Evolutionary conservation across 1,284 basidiomycete genomes (phyloP), one percentile per base, ranked within the genome.

Genomic region (Microbotryum saponariae): DNA sequence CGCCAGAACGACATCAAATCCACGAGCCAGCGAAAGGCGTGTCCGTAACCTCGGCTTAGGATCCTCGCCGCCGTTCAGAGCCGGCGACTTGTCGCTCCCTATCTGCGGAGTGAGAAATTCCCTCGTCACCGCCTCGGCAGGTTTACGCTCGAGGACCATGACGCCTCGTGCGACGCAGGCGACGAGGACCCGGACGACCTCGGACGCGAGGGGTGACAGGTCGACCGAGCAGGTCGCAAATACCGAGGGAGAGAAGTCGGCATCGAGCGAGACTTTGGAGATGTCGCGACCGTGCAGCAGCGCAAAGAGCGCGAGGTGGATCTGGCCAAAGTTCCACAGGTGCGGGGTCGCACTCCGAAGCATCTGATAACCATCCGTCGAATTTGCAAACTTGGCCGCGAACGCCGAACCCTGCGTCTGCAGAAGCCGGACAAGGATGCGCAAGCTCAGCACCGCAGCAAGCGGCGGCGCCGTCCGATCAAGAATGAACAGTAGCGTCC

Each of bases 341-440:
- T 51, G 60, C 2, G 63, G 56, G 12, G 62, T 23, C 10, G 57
- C 53, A 31, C 27, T 56, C 10, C 63, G 60, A 18, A 64, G 49
- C 21, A 62, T 31, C 16, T 49, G 42, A 31, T 62, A 62, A 4
- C 63, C 63, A 33, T 55, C 50, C 42, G 52, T 57, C 21, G 51
- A 47, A 44, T 64, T 64, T 25, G 31, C 37, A 57, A 64, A 64
- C 45, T 56, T 56, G 44, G 57, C 46, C 42, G 44, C 27, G 46
- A 54, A 62, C 2, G 53, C 53, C 6, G 42, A 21, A 2, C 63
- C 57, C 20, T 64, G 63, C 5, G 63, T 52, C 31, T 62, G 63
- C 10, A 64, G 53, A 6, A 64, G 53, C 16, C 63, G 55, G 29
- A 62, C 63, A 23, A 64, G 57, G 54, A 64, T 62, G 6, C 63